These are phyloP conservation scores for Candolleomyces aberdarensis DNA, from an alignment of 768 basidiomycete species.

Conservation along the genomic window DNA sequence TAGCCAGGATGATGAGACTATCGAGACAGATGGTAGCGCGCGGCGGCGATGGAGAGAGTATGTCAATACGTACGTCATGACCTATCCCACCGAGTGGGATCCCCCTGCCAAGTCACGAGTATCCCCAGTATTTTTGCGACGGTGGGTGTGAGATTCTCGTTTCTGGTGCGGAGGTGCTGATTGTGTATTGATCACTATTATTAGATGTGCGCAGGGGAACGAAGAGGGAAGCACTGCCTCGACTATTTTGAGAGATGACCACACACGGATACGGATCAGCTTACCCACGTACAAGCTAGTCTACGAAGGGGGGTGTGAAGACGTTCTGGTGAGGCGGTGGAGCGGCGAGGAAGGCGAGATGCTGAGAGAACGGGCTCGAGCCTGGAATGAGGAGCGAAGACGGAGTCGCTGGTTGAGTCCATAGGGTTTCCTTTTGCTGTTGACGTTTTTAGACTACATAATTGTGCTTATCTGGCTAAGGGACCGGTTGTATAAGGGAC, in stretches of 20 bases:
- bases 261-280: slow-evolving; percentile 53
- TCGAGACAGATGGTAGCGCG: slow-evolving; percentile 48
- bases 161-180: slow-evolving; percentile 13
- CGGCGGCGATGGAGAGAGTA: slow-evolving; percentile 71
- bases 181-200: slow-evolving; percentile 37
- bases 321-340: slow-evolving; percentile 42
- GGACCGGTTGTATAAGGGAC: background rate
- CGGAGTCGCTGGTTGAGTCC: slow-evolving; percentile 33
- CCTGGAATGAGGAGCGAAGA: slow-evolving; percentile 56
- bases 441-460: slow-evolving; percentile 4
- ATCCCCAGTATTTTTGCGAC: slow-evolving; percentile 51
- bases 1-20: slow-evolving; percentile 61
- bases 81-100: slow-evolving; percentile 70
- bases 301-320: slow-evolving; percentile 67
- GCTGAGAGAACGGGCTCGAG: slow-evolving; percentile 34
- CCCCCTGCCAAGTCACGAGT: slow-evolving; percentile 36
- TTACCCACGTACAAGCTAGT: slow-evolving; percentile 63
- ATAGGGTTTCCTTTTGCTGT: slow-evolving; percentile 13
- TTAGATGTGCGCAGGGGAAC: slow-evolving; percentile 45
- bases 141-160: slow-evolving; percentile 38
- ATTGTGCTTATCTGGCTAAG: too few relatives aligned
- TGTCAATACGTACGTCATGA: slow-evolving; percentile 68
- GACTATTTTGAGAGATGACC: slow-evolving; percentile 24
- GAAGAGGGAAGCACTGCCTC: slow-evolving; percentile 40
- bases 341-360: slow-evolving; percentile 27